Evolutionary conservation across 208 protist species (phyloP), one percentile per base, ranked within the genome.

Genomic region (Jaenimonas drosophilae): DNA sequence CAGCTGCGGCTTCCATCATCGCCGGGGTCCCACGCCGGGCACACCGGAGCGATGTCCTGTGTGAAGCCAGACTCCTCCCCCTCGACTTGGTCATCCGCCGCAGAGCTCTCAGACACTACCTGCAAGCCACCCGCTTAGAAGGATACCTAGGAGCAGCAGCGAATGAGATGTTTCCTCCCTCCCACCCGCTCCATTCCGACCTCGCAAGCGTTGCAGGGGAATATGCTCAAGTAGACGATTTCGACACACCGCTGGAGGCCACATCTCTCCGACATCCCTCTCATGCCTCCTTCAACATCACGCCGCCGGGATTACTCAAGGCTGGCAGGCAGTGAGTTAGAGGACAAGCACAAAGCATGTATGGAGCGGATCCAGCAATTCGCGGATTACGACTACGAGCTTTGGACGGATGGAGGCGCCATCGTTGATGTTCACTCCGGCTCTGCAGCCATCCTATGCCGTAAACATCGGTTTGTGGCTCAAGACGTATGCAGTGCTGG

Each of bases 361-460:
- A 11, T 7, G 19, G 37, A 7, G 14, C 11, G 37, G 23, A 17
- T 42, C 16, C 7, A 42, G 16, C 6, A 21, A n/a, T 44, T 49
- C 1, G 45, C 29, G 28, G n/a, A 29, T n/a, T 52, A 54, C 19
- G 38, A 60, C 28, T 60, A 42, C 29, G n/a, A 60, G 24, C 17
- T 60, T 5, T 62, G 55, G 47, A 48, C 55, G 17, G 55, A 62
- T 40, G 55, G 37, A 11, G 51, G 45, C 0, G 55, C 36, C 11
- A 23, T 46, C 5, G 28, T 62, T 6, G 55, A 45, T 31, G 47
- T 49, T 2, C 34, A 27, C 7, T 51, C 55, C 16, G 55, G 55
- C 1, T 36, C 47, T 6, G 55, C 44, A 27, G 47, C 55, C 3
- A 11, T 54, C 19, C 17, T 54, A 17, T 62, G 47, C 37, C 27